phyloP scores from a whole-genome alignment of 2,329 filamentous ascomycete genomes.

The Sporothrix brasiliensis region DNA sequence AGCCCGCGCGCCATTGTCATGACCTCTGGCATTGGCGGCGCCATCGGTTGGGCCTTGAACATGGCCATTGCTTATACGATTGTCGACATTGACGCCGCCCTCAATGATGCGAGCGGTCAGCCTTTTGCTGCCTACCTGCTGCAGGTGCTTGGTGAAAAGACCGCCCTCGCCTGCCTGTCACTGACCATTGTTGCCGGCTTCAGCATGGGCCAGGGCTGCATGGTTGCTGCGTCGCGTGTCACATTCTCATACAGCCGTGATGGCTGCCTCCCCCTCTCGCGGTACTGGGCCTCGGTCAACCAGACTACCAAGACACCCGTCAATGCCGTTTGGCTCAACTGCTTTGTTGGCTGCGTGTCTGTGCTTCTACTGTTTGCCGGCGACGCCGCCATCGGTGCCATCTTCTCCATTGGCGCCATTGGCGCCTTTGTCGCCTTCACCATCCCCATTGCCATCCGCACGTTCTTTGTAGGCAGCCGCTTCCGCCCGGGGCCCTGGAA shows the following conservation, averaged over 20 bases:
- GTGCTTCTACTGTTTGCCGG: slow-evolving; percentile 68
- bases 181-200: slow-evolving; percentile 71
- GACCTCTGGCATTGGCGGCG: slow-evolving; percentile 66
- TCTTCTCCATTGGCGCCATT: slow-evolving; percentile 72
- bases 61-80: slow-evolving; percentile 74
- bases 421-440: slow-evolving; percentile 66
- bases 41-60: slow-evolving; percentile 74
- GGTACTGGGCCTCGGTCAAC: slow-evolving; percentile 64
- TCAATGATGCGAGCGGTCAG: slow-evolving; percentile 66
- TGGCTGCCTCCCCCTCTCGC: slow-evolving; percentile 66
- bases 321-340: slow-evolving; percentile 71
- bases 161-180: slow-evolving; percentile 63
- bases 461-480: slow-evolving; percentile 62
- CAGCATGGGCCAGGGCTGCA: slow-evolving; percentile 73
- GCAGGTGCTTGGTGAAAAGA: slow-evolving; percentile 63
- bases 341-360: slow-evolving; percentile 59
- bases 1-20: slow-evolving; percentile 72
- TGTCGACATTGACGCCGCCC: slow-evolving; percentile 60
- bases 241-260: slow-evolving; percentile 75
- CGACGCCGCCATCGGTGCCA: slow-evolving; percentile 63
- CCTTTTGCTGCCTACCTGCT: slow-evolving; percentile 71
- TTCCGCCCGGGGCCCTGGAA: slow-evolving; percentile 72
- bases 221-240: slow-evolving; percentile 66
- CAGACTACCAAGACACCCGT: slow-evolving; percentile 64
- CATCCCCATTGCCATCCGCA: slow-evolving; percentile 60